These are phyloP conservation scores for Canna indica DNA, from an alignment of 176 grass and related monocot species.

Conservation along the genomic window DNA sequence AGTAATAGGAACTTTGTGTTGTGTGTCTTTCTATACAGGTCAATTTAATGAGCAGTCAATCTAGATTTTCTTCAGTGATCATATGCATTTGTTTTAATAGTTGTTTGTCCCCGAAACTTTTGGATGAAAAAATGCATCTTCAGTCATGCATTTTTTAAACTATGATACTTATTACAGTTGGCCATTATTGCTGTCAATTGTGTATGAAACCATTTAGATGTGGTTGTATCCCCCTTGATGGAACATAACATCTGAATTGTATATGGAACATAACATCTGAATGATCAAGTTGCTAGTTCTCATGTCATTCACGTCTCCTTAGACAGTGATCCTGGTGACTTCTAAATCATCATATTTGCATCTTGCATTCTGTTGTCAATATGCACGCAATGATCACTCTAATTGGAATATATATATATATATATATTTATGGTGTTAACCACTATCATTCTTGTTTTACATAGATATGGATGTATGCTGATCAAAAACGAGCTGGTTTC, in stretches of 20 bases:
- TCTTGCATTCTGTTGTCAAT: not conserved
- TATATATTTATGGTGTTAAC: not conserved
- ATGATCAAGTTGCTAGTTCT: not conserved
- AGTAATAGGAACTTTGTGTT: too few relatives aligned
- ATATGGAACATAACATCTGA: not conserved
- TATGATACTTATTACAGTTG: not conserved
- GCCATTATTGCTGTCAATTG: not conserved
- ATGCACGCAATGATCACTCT: not conserved
- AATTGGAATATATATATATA: too few relatives aligned
- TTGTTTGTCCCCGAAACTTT: too few relatives aligned
- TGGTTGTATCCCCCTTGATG: not conserved
- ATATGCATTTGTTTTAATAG: too few relatives aligned
- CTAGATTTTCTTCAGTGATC: too few relatives aligned
- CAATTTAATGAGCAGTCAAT: too few relatives aligned
- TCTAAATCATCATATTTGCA: not conserved
- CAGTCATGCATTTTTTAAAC: not conserved
- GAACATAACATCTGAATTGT: not conserved
- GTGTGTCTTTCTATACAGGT: too few relatives aligned
- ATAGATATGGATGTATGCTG: constrained; percentile 86
- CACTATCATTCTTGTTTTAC: constrained; percentile 13
- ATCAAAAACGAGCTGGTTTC: constrained; percentile 73
- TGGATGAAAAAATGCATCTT: too few relatives aligned
- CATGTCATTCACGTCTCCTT: not conserved
- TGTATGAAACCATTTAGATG: not conserved
- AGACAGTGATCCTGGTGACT: not conserved